A percentile compares a stretch with the other conserved stretches of the same genome.
phyloP scores from a whole-genome alignment of 2,329 filamentous ascomycete genomes.

The Paraphaeosphaeria sporulosa region DNA sequence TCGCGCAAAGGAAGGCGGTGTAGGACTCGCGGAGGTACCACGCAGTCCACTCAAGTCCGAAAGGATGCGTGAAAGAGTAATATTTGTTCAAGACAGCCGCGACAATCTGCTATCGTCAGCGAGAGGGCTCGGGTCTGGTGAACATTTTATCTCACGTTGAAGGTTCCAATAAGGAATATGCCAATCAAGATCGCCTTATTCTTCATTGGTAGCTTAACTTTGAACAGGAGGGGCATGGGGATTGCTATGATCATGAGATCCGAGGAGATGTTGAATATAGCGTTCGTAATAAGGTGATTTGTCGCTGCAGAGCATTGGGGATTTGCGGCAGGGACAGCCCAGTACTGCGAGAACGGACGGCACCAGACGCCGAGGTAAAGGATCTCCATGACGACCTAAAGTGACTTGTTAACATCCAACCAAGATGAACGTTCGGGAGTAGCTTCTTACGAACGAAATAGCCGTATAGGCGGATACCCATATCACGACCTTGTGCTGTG shows the following conservation, averaged over 20 bases:
- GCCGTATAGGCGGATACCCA: constrained; percentile 55
- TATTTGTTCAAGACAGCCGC: constrained; percentile 69
- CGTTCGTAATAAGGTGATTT: constrained; percentile 51
- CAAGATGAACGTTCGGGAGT: too few species aligned
- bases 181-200: constrained; percentile 63
- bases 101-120: constrained; percentile 52
- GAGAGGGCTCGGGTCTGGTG: neutral
- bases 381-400: constrained; percentile 59
- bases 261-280: constrained; percentile 56
- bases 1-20: constrained; percentile 67
- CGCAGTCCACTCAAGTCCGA: constrained; percentile 63
- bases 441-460: constrained; percentile 54
- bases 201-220: constrained; percentile 51
- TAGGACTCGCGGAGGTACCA: constrained; percentile 68
- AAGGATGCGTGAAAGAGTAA: constrained; percentile 67
- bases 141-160: constrained; percentile 33
- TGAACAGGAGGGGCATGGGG: constrained; percentile 56
- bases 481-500: constrained; percentile 49
- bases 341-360: constrained; percentile 61
- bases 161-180: constrained; percentile 64
- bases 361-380: constrained; percentile 64
- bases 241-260: constrained; percentile 57
- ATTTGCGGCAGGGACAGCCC: constrained; percentile 56
- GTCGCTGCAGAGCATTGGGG: constrained; percentile 54
- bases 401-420: too few species aligned